These are phyloP conservation scores for Pseudonectria buxi DNA, from an alignment of 2,329 filamentous ascomycete genomes.

Conservation along the genomic window DNA sequence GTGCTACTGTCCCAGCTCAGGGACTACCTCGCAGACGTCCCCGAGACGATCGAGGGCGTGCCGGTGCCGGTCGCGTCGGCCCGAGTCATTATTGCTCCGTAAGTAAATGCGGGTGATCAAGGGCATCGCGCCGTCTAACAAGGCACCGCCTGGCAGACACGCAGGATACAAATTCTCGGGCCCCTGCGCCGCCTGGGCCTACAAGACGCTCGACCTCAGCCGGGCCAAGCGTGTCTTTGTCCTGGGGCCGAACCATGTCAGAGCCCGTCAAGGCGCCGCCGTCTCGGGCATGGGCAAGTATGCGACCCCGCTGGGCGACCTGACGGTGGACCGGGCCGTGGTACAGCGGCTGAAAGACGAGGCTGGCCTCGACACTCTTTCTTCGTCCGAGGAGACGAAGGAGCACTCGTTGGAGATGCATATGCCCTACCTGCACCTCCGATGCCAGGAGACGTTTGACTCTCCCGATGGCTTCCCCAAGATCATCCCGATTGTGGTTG, in stretches of 20 bases:
- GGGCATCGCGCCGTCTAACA: constrained; percentile 2
- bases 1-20: constrained; percentile 66
- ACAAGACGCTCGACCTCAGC: constrained; percentile 78
- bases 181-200: constrained; percentile 87
- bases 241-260: constrained; percentile 86
- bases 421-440: constrained; percentile 84
- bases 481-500: constrained; percentile 81
- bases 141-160: constrained; percentile 51
- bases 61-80: constrained; percentile 65
- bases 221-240: constrained; percentile 83
- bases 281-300: constrained; percentile 66
- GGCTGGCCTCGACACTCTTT: constrained; percentile 47
- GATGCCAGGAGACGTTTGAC: constrained; percentile 47
- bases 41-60: constrained; percentile 51
- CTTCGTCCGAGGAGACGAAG: constrained; percentile 57
- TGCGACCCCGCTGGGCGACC: constrained; percentile 65
- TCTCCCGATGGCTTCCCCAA: constrained; percentile 55
- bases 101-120: constrained; percentile 31
- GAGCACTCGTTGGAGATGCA: constrained; percentile 98
- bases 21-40: constrained; percentile 65
- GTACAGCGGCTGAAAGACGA: constrained; percentile 41
- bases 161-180: constrained; percentile 93
- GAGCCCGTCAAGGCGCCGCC: constrained; percentile 70
- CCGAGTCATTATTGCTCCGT: constrained; percentile 89
- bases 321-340: constrained; percentile 56